Evolutionary conservation across 2,329 filamentous ascomycete species (phyloP).

Genomic region (Albifimbria verrucaria): DNA sequence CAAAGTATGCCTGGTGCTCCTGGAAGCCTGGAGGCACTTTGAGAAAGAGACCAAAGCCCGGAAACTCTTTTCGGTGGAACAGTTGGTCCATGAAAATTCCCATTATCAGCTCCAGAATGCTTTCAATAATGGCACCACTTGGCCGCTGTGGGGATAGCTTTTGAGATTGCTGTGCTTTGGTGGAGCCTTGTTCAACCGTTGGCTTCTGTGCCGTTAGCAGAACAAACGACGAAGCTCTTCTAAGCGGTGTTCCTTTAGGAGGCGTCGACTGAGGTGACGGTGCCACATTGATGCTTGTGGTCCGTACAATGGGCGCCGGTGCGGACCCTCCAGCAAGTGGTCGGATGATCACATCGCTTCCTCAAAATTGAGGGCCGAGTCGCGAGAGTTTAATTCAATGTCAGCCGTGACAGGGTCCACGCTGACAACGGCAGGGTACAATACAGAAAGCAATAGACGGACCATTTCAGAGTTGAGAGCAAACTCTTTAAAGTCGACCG

Average conservation of each 20-base stretch:
- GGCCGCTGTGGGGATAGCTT: slow-evolving; percentile 48
- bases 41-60: slow-evolving; percentile 78
- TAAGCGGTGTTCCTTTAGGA: slow-evolving; percentile 59
- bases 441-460: slow-evolving; percentile 70
- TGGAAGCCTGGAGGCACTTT: slow-evolving; percentile 91
- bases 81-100: slow-evolving; percentile 84
- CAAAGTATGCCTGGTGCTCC: slow-evolving; percentile 93
- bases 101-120: slow-evolving; percentile 72
- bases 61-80: slow-evolving; percentile 82
- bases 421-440: slow-evolving; percentile 87
- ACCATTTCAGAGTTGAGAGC: slow-evolving; percentile 76
- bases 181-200: slow-evolving; percentile 53
- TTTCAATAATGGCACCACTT: slow-evolving; percentile 70
- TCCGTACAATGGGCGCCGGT: slow-evolving; percentile 69
- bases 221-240: slow-evolving; percentile 86
- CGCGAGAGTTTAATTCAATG: slow-evolving; percentile 80
- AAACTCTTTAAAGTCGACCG: slow-evolving; percentile 77
- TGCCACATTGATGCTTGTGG: slow-evolving; percentile 55
- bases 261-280: slow-evolving; percentile 44
- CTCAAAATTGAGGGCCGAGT: slow-evolving; percentile 82
- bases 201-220: slow-evolving; percentile 72
- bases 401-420: slow-evolving; percentile 80
- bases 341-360: slow-evolving; percentile 78
- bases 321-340: slow-evolving; percentile 60
- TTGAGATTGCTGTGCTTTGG: slow-evolving; percentile 52